Base-by-base conservation (phyloP, 2,329 filamentous ascomycete genomes). In the Stemphylium beticola region DNA sequence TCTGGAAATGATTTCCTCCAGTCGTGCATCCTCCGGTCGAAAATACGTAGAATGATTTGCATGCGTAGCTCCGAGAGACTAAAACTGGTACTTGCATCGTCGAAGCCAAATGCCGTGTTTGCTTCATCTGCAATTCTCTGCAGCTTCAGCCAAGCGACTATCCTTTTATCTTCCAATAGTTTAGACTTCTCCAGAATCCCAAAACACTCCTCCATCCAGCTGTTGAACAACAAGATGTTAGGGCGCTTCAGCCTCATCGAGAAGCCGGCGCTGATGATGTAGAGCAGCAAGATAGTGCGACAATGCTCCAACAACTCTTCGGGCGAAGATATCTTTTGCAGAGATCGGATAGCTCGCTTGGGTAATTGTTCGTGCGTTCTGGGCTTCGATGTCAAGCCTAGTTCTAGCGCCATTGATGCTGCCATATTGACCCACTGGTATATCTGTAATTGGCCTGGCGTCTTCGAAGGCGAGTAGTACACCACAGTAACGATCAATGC, bases 291-390 rank as follows among this genome's bases (percentile, higher is more conserved):
- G 10, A 74, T 70, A 6, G 70, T 74, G 4, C 73, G 66, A 24
- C 71, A 74, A 47, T 74, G 69, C 39, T 75, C 72, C 4, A 73
- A 56, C 6, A 75, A 53, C 39, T 74, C 71, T 29, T 73, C 71
- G 10, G 69, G 59, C 4, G 72, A 74, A 1, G 71, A 74, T 32
- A 75, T 74, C 32, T 65, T 66, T 39, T 73, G 71, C 9, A 73
- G 50, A 18, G 68, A 67, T 32, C 64, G 58, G 20, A 72, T 69
- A 0, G 68, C 68, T 48, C 72, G 55, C 50, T 73, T 73, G 0
- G 72, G 72, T n/a, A 75, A 38, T 46, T 75, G 70, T 46, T 75
- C 71, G 44, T 74, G 72, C n/a, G 70, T 75, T 43, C 71, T 60
- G 8, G 73, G 72, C 52, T 74, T 75, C 3, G 69, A 71, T 3